A percentile compares a stretch with the other conserved stretches of the same genome.
Conservation (phyloP, 1,284 basidiomycete genomes). For the Phellinidium pouzarii region DNA sequence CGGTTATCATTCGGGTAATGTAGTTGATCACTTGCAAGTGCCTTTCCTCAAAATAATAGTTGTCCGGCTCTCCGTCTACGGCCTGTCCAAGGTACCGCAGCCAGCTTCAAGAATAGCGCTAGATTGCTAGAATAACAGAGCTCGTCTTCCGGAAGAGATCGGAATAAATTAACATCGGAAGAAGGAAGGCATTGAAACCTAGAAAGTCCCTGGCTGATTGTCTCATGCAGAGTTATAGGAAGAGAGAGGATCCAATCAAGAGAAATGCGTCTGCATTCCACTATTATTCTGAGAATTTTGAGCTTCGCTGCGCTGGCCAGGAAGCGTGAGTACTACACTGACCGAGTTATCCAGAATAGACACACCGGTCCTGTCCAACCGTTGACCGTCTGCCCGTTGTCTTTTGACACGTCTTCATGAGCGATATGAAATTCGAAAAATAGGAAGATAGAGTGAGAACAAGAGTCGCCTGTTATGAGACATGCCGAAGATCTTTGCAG, state of each 20-base stretch:
- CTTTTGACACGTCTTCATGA: neutral
- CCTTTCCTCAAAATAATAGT: too few relatives aligned
- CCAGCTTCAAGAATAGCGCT: too few relatives aligned
- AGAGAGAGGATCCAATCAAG: too few relatives aligned
- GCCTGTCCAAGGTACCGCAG: too few relatives aligned
- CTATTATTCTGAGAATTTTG: too few relatives aligned
- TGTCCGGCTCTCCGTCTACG: too few relatives aligned
- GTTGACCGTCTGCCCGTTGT: neutral
- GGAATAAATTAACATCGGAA: neutral
- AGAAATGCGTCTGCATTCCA: too few relatives aligned
- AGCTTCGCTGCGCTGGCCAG: too few relatives aligned
- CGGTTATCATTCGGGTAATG: too few relatives aligned
- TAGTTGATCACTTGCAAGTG: too few relatives aligned
- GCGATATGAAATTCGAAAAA: neutral
- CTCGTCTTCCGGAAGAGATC: too few relatives aligned
- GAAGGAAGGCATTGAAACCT: neutral
- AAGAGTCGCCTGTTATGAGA: neutral
- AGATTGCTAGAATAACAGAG: neutral
- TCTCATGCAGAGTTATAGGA: neutral
- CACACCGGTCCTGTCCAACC: neutral
- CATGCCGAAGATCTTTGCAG: neutral
- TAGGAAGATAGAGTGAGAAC: neutral
- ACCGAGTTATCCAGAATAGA: neutral
- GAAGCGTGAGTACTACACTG: neutral
- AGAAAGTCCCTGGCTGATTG: neutral